Evolutionary conservation across 2,329 filamentous ascomycete genomes (phyloP).

Genomic region (Pleurostoma richardsiae): DNA sequence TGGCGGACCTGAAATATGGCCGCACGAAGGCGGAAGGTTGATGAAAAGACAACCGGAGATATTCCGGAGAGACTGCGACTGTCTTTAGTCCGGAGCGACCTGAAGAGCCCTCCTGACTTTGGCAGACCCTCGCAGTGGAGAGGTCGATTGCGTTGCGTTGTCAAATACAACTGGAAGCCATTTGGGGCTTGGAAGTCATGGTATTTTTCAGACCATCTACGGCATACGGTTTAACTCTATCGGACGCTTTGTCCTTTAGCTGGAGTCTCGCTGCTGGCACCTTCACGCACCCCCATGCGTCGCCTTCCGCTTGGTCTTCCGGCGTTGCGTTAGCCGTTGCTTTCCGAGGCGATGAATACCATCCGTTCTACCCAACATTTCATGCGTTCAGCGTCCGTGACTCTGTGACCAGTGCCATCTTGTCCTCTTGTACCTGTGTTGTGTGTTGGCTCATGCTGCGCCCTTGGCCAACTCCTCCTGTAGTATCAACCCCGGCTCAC

Average conservation of each 20-base stretch:
- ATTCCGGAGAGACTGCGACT: background rate
- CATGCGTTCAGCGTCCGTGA: background rate
- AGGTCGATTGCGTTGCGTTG: background rate
- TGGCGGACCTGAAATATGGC: background rate
- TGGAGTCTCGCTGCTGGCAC: no score
- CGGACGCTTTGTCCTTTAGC: no score
- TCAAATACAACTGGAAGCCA: background rate
- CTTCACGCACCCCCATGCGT: no score
- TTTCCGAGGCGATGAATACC: background rate
- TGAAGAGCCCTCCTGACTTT: background rate
- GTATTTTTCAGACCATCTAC: no score
- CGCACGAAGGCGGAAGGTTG: background rate
- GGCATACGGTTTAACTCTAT: no score
- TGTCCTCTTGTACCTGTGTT: background rate
- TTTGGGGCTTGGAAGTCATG: no score
- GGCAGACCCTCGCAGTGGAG: background rate
- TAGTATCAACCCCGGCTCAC: slow-evolving; percentile 38
- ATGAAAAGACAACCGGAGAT: background rate
- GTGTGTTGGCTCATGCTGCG: background rate
- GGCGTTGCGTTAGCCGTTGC: no score
- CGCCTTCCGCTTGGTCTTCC: no score
- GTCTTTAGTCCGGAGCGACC: background rate
- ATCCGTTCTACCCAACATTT: background rate
- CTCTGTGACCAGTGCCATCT: background rate
- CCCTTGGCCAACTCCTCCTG: slow-evolving; percentile 33